Base-by-base conservation (phyloP, 1,139 yeast genomes). In the Keqinozyma sinolaborantium region DNA sequence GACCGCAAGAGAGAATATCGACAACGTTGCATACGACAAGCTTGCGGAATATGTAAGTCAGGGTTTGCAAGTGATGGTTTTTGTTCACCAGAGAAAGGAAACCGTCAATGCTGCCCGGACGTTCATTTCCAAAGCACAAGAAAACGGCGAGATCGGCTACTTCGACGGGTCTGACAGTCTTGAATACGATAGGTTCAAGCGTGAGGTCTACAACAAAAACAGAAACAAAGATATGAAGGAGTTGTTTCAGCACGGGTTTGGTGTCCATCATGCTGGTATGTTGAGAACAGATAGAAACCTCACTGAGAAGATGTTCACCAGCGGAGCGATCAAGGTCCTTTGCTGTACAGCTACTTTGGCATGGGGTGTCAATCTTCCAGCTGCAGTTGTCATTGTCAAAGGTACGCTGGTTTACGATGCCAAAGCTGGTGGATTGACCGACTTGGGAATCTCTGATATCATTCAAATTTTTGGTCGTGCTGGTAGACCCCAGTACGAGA, bases 311-410 rank as follows among this genome's bases (percentile, higher is more conserved):
- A 76, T 92, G 81, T 94, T 94, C 53, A 71, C 80, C 32, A 68
- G 70, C 21, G 98, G 98, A 23, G 84, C 92, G 1, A 81, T 92
- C 38, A 86, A 83, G 42, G 97, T 94, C 0, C 65, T 94, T 12
- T 85, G 95, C 47, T 88, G 97, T 70, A 94, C 99, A 2, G 95
- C 98, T 0, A 94, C 99, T 0, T 73, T 94, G 37, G 99, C 99
- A 0, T 94, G 99, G 99, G 99, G 99, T 73, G 97, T 94, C 11
- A 94, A 94, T 52, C 67, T 94, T 39, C 98, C 99, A 2, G 98
- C 98, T 5, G 97, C 97, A 3, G 95, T 90, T 26, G 99, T 94
- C 16, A 86, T 94, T 42, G 80, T 94, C 32, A 90, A 92, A 51
- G 98, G 99, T 1, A 94, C 99, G 0, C 96, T 88, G 51, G 87